These are phyloP conservation scores for Clausena lansium DNA, from an alignment of 345 rosid genomes.

Conservation along the genomic window DNA sequence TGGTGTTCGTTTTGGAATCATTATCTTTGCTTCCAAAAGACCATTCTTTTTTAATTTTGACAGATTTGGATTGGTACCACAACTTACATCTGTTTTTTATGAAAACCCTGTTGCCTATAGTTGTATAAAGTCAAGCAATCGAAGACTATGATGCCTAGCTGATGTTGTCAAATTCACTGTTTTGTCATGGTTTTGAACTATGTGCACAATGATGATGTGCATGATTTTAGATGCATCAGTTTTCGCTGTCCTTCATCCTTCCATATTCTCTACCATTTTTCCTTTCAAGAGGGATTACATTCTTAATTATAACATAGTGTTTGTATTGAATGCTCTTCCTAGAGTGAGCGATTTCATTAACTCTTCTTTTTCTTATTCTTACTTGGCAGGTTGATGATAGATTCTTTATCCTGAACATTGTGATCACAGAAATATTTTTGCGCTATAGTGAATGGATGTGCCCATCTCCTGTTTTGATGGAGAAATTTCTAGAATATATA, in stretches of 20 bases:
- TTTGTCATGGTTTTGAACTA: neutral
- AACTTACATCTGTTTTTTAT: neutral
- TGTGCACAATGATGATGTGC: neutral
- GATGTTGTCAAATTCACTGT: neutral
- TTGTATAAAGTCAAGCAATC: neutral
- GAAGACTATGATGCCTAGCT: neutral
- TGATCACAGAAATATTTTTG: slow-evolving; percentile 64
- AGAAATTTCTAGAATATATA: slow-evolving; percentile 57
- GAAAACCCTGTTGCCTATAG: neutral
- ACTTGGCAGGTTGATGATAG: slow-evolving; percentile 60
- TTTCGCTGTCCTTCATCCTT: neutral
- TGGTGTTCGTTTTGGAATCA: neutral
- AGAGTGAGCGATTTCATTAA: neutral
- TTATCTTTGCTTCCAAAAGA: neutral
- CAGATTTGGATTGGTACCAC: neutral
- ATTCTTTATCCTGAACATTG: slow-evolving; percentile 61
- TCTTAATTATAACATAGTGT: neutral
- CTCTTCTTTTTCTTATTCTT: slow-evolving; percentile 17
- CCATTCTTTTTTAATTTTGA: neutral
- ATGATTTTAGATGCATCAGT: neutral
- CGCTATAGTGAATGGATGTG: slow-evolving; percentile 53
- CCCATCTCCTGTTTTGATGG: slow-evolving; percentile 45
- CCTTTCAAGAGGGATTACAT: neutral
- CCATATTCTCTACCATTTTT: neutral
- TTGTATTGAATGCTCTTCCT: neutral